Base-by-base conservation (phyloP, 148 eudicot species). In the Camellia lanceoleosa region DNA sequence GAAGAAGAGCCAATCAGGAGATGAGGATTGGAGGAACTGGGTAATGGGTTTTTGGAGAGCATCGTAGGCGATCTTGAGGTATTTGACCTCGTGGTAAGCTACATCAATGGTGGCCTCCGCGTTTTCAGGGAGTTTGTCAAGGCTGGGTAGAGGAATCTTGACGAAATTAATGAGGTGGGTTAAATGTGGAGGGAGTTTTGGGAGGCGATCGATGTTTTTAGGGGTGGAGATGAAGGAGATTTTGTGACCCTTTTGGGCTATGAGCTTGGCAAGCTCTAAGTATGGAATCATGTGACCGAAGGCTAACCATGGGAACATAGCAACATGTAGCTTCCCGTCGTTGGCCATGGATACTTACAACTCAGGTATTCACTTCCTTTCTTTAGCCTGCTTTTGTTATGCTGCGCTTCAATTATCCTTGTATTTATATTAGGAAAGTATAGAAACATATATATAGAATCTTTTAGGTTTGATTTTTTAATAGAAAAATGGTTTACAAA, bases 221-320 rank as follows among this genome's bases (percentile, higher is more conserved):
- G 85, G 85, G 18, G 81, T 78, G 41, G 80, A 69, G 13, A 81
- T 30, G 44, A 68, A 81, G 0, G 80, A 56, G 54, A 81, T 60
- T 0, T 55, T 69, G 51, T 78, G 81, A 0, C 81, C 85, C 14
- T 59, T 68, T n/a, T 58, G 72, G 61, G 81, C 84, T 12, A 82
- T 54, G 54, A 76, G 64, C 7, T 71, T 51, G 59, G 84, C 64
- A 44, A 82, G 81, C 52, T 78, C 78, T 55, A 73, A 64, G 74
- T 59, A 78, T 42, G 85, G 85, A 38, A 82, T 78, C 78, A 82
- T 82, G 56, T 82, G 84, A 7, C 84, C 84, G 51, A 81, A 81
- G 6, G 75, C 83, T 15, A 68, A 58, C 79, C 80, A 82, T 82
- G 84, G 80, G 64, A 82, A 69, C 74, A 82, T 66, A 3, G 66